phyloP scores from a whole-genome alignment of 192 early-diverging fungal species.

The Gaertneriomyces sp. region DNA sequence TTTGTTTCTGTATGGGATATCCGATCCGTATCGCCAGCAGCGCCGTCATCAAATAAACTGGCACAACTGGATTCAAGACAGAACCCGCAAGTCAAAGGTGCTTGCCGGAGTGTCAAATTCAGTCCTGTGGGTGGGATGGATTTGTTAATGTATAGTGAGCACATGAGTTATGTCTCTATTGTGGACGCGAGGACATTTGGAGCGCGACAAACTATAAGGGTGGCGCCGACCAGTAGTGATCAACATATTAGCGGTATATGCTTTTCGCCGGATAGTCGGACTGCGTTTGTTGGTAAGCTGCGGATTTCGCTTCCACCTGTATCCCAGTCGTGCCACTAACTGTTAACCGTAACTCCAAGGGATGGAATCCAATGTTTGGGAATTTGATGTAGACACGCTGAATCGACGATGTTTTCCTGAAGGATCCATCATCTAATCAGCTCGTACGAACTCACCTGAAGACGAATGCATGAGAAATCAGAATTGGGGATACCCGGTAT shows the following conservation, averaged over 20 bases:
- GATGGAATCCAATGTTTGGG: slow-evolving; percentile 75
- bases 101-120: slow-evolving; percentile 88
- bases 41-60: slow-evolving; percentile 55
- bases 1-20: slow-evolving; percentile 92
- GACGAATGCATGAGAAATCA: no score
- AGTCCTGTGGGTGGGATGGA: slow-evolving; percentile 86
- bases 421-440: slow-evolving; percentile 66
- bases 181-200: slow-evolving; percentile 88
- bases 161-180: slow-evolving; percentile 81
- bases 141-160: slow-evolving; percentile 76
- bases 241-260: slow-evolving; percentile 82
- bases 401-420: slow-evolving; percentile 75
- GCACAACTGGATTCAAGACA: slow-evolving; percentile 64
- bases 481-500: no score
- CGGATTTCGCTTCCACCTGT: not conserved
- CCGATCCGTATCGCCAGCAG: slow-evolving; percentile 43
- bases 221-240: slow-evolving; percentile 61
- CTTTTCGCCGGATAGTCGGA: slow-evolving; percentile 78
- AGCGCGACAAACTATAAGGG: slow-evolving; percentile 75
- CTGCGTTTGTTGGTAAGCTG: slow-evolving; percentile 80
- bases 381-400: slow-evolving; percentile 78
- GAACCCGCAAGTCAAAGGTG: slow-evolving; percentile 68
- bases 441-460: no score
- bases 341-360: slow-evolving; percentile 39
- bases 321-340: slow-evolving; percentile 2